phyloP scores from a whole-genome alignment of 106 monocot species.

The Dendrobium officinale region DNA sequence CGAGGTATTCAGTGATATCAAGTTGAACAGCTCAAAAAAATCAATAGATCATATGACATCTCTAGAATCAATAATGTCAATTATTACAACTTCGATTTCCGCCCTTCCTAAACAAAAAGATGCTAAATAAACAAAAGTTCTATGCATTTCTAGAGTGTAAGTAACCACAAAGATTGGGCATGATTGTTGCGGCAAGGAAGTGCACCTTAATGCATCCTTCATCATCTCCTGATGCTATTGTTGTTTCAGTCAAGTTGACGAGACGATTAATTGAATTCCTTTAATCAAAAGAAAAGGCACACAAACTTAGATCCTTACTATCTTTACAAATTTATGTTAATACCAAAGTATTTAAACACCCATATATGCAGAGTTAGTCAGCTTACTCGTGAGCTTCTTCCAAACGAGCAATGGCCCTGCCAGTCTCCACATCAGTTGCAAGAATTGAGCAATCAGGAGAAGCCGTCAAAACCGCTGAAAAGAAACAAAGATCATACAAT shows the following conservation, averaged over 20 bases:
- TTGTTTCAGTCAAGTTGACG: constrained; percentile 82
- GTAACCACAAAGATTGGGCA: neutral
- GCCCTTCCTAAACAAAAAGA: neutral
- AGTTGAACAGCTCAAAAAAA: neutral
- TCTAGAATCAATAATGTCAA: neutral
- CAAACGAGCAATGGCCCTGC: constrained; percentile 53
- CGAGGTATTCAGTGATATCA: neutral
- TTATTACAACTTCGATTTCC: neutral
- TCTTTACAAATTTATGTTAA: neutral
- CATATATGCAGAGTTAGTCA: neutral
- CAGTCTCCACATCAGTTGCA: constrained; percentile 79
- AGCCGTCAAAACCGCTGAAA: constrained; percentile 63
- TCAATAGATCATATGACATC: neutral
- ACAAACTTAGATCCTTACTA: neutral
- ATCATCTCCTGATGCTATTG: constrained; percentile 89
- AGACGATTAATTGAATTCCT: constrained; percentile 69
- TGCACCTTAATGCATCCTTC: constrained; percentile 87
- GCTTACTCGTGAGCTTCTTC: constrained; percentile 75
- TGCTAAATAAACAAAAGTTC: neutral
- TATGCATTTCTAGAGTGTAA: neutral
- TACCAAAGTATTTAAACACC: neutral
- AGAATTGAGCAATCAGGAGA: constrained; percentile 85
- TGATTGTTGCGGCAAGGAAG: neutral
- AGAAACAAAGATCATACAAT: neutral
- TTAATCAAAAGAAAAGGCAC: neutral